A percentile compares a stretch with the other conserved stretches of the same genome.
phyloP scores from a whole-genome alignment of 1,284 basidiomycete species.

The Ustilago sp. region DNA sequence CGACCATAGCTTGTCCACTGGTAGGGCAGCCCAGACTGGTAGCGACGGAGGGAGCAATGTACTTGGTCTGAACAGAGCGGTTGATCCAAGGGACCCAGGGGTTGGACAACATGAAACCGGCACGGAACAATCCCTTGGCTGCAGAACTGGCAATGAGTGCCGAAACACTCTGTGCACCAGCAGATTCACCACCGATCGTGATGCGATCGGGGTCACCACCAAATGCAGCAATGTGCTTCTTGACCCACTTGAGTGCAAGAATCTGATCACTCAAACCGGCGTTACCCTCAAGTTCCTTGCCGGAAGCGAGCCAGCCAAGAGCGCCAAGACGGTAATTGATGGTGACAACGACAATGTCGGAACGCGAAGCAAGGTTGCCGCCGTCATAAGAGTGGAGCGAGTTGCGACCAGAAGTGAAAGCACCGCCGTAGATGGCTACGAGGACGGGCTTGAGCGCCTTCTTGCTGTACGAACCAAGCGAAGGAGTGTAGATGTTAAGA shows the following conservation, averaged over 20 bases:
- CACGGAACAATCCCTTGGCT: constrained; percentile 28
- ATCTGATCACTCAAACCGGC: constrained; percentile 64
- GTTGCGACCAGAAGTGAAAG: constrained; percentile 71
- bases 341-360: constrained; percentile 74
- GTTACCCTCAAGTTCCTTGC: constrained; percentile 47
- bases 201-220: constrained; percentile 77
- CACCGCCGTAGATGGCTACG: constrained; percentile 72
- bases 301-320: constrained; percentile 54
- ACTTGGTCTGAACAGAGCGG: constrained; percentile 26
- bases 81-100: constrained; percentile 43
- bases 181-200: constrained; percentile 87
- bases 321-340: constrained; percentile 73
- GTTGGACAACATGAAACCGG: constrained; percentile 43
- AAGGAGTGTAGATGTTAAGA: constrained; percentile 75
- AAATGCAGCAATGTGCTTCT: constrained; percentile 74
- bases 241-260: constrained; percentile 73
- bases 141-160: constrained; percentile 31
- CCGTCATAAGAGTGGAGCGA: constrained; percentile 71
- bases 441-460: constrained; percentile 74
- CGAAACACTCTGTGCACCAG: constrained; percentile 74
- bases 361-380: constrained; percentile 71
- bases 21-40: constrained; percentile 19
- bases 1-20: constrained; percentile 30
- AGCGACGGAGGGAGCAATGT: constrained; percentile 31
- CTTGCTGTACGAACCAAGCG: constrained; percentile 44